These are phyloP conservation scores for Austroboletus olivaceoglutinosus DNA, from an alignment of 1,284 basidiomycete genomes.

Conservation along the genomic window DNA sequence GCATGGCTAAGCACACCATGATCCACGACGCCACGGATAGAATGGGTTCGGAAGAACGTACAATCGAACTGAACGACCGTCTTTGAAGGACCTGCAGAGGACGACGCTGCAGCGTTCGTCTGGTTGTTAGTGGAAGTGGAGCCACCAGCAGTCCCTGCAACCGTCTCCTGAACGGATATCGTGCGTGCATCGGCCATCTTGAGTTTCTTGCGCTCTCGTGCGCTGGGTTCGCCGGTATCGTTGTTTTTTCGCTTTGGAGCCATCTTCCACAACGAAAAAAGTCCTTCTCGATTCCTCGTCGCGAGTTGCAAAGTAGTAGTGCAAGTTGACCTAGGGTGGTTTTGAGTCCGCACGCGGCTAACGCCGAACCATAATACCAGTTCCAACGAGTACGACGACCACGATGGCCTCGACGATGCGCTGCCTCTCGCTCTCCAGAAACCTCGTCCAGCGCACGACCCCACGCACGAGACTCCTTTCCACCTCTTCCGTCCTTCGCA, in stretches of 20 bases:
- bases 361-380: constrained; percentile 18
- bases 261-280: too few species aligned
- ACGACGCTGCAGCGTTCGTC: constrained; percentile 25
- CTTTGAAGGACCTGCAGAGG: constrained; percentile 40
- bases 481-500: constrained; percentile 42
- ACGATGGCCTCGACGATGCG: constrained; percentile 42
- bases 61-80: constrained; percentile 39
- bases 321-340: too few species aligned
- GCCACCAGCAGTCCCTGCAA: too few species aligned
- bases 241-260: constrained; percentile 51
- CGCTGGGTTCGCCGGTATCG: constrained; percentile 38
- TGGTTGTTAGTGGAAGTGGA: constrained; percentile 17
- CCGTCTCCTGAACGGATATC: constrained; percentile 56
- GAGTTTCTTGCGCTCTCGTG: constrained; percentile 65
- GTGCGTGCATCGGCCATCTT: constrained; percentile 63
- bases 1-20: constrained; percentile 42
- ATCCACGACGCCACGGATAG: not conserved
- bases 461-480: constrained; percentile 35
- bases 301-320: too few species aligned
- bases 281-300: not conserved
- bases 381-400: constrained; percentile 38
- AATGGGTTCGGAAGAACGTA: constrained; percentile 20
- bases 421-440: constrained; percentile 31
- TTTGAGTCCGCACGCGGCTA: constrained; percentile 15
- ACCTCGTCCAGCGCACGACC: constrained; percentile 20